Conservation (phyloP, 345 rosid species). For the Adansonia digitata region DNA sequence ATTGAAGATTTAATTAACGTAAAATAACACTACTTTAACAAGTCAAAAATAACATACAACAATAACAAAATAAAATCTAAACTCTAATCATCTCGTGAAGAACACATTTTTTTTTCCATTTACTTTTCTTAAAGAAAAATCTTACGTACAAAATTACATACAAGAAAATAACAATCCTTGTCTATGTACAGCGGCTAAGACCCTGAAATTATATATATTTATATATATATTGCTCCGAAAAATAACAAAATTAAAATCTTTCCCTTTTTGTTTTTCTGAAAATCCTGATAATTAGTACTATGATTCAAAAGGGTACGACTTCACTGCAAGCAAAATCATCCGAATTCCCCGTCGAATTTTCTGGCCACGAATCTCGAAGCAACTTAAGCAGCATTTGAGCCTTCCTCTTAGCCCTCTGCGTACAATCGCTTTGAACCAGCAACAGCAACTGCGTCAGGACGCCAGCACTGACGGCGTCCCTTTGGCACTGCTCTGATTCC, state of each 20-base stretch:
- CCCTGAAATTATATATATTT: too few species aligned
- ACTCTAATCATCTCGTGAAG: background rate
- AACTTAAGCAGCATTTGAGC: too few species aligned
- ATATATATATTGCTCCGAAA: too few species aligned
- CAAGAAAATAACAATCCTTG: constrained; percentile 27
- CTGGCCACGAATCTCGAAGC: constrained; percentile 79
- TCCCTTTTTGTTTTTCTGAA: too few species aligned
- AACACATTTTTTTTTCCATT: background rate
- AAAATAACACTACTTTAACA: too few species aligned
- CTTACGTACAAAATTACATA: constrained; percentile 43
- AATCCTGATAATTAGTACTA: background rate
- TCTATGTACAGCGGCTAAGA: too few species aligned
- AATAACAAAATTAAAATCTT: background rate
- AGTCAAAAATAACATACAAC: too few species aligned
- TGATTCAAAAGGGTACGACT: constrained; percentile 65
- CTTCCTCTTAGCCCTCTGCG: constrained; percentile 91
- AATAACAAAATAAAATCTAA: too few species aligned
- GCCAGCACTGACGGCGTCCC: constrained; percentile 80
- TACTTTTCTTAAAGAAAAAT: constrained; percentile 20
- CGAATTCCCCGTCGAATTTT: constrained; percentile 42
- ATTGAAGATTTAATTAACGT: too few species aligned
- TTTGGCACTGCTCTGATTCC: constrained; percentile 56
- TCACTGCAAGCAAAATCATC: constrained; percentile 68
- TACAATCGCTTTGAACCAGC: constrained; percentile 84
- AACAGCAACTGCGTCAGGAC: constrained; percentile 71